phyloP scores from a whole-genome alignment of 768 basidiomycete species.

The Pleurotus giganteus region DNA sequence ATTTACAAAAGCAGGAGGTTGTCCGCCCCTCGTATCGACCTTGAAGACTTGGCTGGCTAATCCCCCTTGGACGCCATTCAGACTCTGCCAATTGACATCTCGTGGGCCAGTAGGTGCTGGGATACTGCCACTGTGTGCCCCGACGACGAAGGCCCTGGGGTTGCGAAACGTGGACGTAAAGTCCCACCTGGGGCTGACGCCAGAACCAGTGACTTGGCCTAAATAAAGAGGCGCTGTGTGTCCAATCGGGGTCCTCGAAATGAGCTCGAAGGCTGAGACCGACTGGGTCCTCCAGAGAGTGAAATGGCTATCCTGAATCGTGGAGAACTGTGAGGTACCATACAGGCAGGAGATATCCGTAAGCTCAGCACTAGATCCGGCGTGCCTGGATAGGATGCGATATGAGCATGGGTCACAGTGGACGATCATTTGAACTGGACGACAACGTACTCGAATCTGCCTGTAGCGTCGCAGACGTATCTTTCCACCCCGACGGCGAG shows the following conservation, averaged over 20 bases:
- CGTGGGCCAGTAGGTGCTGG: conserved; percentile 37
- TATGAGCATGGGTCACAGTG: no score
- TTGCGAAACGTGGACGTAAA: conserved; percentile 43
- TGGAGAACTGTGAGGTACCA: conserved; percentile 24
- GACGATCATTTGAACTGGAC: background rate
- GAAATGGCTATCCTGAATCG: conserved; percentile 26
- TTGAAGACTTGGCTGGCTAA: conserved; percentile 53
- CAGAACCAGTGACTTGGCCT: conserved; percentile 40
- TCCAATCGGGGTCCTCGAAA: conserved; percentile 13
- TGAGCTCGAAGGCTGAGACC: conserved; percentile 19
- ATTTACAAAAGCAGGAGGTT: conserved; percentile 48
- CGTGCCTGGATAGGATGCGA: conserved; percentile 39
- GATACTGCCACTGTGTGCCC: conserved; percentile 37
- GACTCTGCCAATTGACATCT: conserved; percentile 56
- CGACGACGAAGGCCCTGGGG: conserved; percentile 45
- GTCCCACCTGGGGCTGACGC: conserved; percentile 53
- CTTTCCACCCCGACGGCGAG: conserved; percentile 51
- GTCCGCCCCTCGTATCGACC: conserved; percentile 51
- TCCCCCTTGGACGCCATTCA: conserved; percentile 42
- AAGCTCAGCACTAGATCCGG: conserved; percentile 49
- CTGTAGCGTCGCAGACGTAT: conserved; percentile 46
- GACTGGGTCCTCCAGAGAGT: conserved; percentile 21
- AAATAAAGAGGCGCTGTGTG: conserved; percentile 22
- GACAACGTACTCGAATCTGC: conserved; percentile 34
- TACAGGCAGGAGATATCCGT: conserved; percentile 54